phyloP scores from a whole-genome alignment of 106 monocot genomes.

The Agapanthus africanus region DNA sequence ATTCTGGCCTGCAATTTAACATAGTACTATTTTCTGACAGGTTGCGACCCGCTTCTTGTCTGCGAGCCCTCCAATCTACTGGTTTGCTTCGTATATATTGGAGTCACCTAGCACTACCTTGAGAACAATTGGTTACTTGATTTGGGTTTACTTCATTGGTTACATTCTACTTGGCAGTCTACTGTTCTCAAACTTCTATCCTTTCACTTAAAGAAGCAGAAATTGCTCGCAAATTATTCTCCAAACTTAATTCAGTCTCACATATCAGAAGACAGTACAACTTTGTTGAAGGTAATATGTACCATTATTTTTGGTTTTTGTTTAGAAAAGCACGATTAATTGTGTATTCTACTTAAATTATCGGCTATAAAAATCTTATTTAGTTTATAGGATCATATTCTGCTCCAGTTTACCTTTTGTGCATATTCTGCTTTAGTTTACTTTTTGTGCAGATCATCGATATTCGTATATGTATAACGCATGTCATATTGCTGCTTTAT shows the following conservation, averaged over 20 bases:
- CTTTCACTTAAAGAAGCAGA: constrained; percentile 64
- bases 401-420: too few relatives aligned
- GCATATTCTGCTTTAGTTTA: too few relatives aligned
- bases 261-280: background rate
- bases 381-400: too few relatives aligned
- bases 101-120: constrained; percentile 14
- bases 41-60: constrained; percentile 87
- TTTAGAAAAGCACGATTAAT: too few relatives aligned
- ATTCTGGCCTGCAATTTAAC: too few relatives aligned
- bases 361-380: too few relatives aligned
- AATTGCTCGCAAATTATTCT: background rate
- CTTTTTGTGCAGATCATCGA: too few relatives aligned
- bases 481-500: too few relatives aligned
- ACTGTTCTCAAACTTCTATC: constrained; percentile 94
- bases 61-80: constrained; percentile 84
- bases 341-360: too few relatives aligned
- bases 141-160: constrained; percentile 55
- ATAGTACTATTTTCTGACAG: constrained; percentile 40
- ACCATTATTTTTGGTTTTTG: too few relatives aligned
- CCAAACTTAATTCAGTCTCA: background rate
- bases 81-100: constrained; percentile 65
- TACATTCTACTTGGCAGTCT: constrained; percentile 81
- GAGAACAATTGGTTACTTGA: constrained; percentile 43
- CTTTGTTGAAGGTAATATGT: too few relatives aligned
- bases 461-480: too few relatives aligned